Conservation (phyloP, 805 yeast species). For the Cyberlindnera maritima region DNA sequence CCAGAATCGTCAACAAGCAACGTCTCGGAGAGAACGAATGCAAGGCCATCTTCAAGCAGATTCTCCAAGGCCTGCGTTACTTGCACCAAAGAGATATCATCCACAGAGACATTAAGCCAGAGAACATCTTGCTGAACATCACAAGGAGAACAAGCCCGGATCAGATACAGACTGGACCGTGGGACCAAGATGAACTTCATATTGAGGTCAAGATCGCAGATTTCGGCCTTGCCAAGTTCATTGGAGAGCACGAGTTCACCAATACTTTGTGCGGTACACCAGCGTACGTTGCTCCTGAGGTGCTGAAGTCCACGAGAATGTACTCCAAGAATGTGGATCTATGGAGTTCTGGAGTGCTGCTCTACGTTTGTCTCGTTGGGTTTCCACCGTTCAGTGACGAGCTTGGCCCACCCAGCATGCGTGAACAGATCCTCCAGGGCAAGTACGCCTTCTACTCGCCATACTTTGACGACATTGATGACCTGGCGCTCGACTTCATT, state of each 20-base stretch:
- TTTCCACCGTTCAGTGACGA: slow-evolving; percentile 87
- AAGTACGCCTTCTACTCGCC: slow-evolving; percentile 75
- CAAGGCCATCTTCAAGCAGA: slow-evolving; percentile 58
- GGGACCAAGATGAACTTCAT: slow-evolving; percentile 53
- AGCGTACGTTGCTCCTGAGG: slow-evolving; percentile 85
- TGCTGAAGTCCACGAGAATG: slow-evolving; percentile 46
- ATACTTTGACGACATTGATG: slow-evolving; percentile 72
- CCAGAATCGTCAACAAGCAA: slow-evolving; percentile 65
- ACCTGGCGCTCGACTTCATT: slow-evolving; percentile 63
- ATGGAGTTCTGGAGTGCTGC: slow-evolving; percentile 79
- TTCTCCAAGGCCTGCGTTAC: slow-evolving; percentile 61
- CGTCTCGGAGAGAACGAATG: slow-evolving; percentile 62
- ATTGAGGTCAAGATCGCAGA: slow-evolving; percentile 76
- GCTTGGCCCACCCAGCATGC: slow-evolving; percentile 74
- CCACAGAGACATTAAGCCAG: slow-evolving; percentile 80
- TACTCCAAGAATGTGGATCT: slow-evolving; percentile 74
- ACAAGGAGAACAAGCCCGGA: slow-evolving; percentile 37
- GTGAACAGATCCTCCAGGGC: slow-evolving; percentile 67
- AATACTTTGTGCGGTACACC: slow-evolving; percentile 85
- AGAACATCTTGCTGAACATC: slow-evolving; percentile 57
- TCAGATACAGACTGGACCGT: slow-evolving; percentile 35
- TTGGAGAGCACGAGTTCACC: slow-evolving; percentile 72
- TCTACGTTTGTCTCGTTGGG: slow-evolving; percentile 79
- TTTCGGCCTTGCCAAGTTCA: slow-evolving; percentile 62
- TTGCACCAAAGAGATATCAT: slow-evolving; percentile 69